phyloP scores from a whole-genome alignment of 192 early-diverging fungal species.

The Umbelopsis sp. region DNA sequence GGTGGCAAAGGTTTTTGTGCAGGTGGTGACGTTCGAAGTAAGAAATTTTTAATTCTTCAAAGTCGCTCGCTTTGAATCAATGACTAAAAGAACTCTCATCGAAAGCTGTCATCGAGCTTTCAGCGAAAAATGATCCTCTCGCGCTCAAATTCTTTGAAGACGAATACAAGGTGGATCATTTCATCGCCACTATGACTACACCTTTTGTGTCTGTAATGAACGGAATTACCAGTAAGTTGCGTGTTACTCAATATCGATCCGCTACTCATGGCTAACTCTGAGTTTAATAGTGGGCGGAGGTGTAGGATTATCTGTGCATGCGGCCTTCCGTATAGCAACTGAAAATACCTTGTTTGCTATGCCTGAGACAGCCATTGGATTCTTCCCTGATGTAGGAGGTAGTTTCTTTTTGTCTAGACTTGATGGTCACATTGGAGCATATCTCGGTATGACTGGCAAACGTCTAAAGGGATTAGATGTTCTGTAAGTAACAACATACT shows the following conservation, averaged over 20 bases:
- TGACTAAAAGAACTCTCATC: neutral
- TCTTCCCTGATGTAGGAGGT: slow-evolving; percentile 97
- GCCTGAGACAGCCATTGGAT: slow-evolving; percentile 96
- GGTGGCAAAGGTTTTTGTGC: slow-evolving; percentile 88
- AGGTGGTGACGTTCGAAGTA: slow-evolving; percentile 78
- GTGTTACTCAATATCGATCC: neutral
- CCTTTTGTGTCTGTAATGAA: slow-evolving; percentile 89
- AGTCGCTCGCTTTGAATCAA: neutral
- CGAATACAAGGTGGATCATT: slow-evolving; percentile 93
- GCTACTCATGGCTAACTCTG: too few relatives aligned
- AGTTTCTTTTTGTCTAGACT: slow-evolving; percentile 93
- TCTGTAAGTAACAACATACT: slow-evolving; percentile 52
- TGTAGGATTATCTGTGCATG: slow-evolving; percentile 93
- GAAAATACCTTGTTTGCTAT: slow-evolving; percentile 96
- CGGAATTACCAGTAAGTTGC: slow-evolving; percentile 74
- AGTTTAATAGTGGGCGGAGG: slow-evolving; percentile 85
- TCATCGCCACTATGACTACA: slow-evolving; percentile 84
- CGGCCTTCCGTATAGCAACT: slow-evolving; percentile 94
- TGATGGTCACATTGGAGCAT: slow-evolving; percentile 93
- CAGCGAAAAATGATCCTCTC: slow-evolving; percentile 49
- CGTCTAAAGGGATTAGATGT: slow-evolving; percentile 82
- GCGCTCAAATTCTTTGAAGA: slow-evolving; percentile 85
- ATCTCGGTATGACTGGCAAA: slow-evolving; percentile 87
- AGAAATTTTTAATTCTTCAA: slow-evolving; percentile 13
- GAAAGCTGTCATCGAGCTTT: slow-evolving; percentile 50